Evolutionary conservation across 179 eudicot genomes (phyloP), one percentile per base, ranked within the genome.

Genomic region (Sideroxylon spinosum): DNA sequence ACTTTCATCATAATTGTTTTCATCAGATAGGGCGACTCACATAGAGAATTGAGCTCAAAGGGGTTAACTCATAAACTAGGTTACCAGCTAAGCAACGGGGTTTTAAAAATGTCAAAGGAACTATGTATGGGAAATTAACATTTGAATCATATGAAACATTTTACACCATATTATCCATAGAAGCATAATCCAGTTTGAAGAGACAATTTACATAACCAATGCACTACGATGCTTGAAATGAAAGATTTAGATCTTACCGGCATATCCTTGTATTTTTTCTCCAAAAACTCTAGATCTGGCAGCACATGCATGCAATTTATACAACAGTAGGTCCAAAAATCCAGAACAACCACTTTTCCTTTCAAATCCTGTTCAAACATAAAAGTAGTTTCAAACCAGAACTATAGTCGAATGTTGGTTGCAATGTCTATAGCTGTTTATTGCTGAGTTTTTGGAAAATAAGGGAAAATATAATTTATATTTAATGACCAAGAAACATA

Each of bases 281-380:
- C 99, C 86, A 95, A 81, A 81, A 85, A 95, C 81, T 92, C 97
- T 28, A 95, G 93, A 85, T 95, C 99, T 14, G 99, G 99, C 74
- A 95, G 82, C 82, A 95, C 98, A 88, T 95, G 99, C 95, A 95
- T 93, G 76, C 99, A 95, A 80, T 95, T 95, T 78, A 95, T 93
- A 80, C 99, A 95, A 76, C 99, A 95, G 81, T 95, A 95, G 78
- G 99, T 95, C 99, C 99, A 95, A 86, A 95, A 95, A 81, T 95
- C 99, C 81, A 95, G 87, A 76, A 95, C 86, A 81, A 91, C 97
- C 75, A 95, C 97, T 82, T 95, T 95, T 69, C 99, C 99, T 85
- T 88, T 92, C 84, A 95, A 83, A 88, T 95, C 99, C 99, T 95
- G 90, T 82, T 62, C 77, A 83, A 52, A 67, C 12, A 81, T 46